Evolutionary conservation across 768 basidiomycete genomes (phyloP).

Genomic region (Tubosaeta sp.): DNA sequence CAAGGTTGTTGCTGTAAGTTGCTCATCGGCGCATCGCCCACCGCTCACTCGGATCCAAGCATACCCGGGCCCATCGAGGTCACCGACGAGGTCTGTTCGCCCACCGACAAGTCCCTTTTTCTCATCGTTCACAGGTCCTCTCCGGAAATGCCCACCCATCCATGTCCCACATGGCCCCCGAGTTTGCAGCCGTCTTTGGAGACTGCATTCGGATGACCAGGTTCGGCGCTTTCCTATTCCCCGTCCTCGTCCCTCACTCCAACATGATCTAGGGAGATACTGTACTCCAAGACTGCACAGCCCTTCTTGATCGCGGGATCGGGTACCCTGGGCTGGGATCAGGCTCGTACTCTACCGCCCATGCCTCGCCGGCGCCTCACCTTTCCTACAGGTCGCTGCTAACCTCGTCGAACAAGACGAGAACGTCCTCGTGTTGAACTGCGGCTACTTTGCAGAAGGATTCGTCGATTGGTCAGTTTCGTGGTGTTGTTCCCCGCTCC

Average conservation of each 20-base stretch:
- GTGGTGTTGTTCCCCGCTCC: neutral
- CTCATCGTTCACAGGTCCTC: slow-evolving; percentile 54
- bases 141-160: slow-evolving; percentile 91
- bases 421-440: slow-evolving; percentile 76
- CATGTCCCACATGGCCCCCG: slow-evolving; percentile 83
- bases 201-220: slow-evolving; percentile 84
- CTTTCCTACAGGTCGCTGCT: slow-evolving; percentile 62
- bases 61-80: slow-evolving; percentile 66
- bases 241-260: slow-evolving; percentile 2
- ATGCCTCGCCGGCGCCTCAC: neutral
- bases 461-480: slow-evolving; percentile 73
- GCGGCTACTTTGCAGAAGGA: slow-evolving; percentile 92
- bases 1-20: slow-evolving; percentile 48
- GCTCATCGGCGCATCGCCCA: neutral
- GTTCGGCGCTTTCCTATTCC: slow-evolving; percentile 27
- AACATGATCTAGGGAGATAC: slow-evolving; percentile 49
- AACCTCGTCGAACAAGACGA: slow-evolving; percentile 87
- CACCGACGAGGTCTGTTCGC: slow-evolving; percentile 47
- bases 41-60: slow-evolving; percentile 26
- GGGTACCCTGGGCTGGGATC: slow-evolving; percentile 97
- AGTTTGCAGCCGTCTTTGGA: slow-evolving; percentile 85
- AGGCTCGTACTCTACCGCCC: slow-evolving; percentile 42
- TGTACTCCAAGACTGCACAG: slow-evolving; percentile 76
- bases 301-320: slow-evolving; percentile 93
- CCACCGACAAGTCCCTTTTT: neutral